Base-by-base conservation (phyloP, 2,329 filamentous ascomycete species). In the Colletotrichum somersetense region DNA sequence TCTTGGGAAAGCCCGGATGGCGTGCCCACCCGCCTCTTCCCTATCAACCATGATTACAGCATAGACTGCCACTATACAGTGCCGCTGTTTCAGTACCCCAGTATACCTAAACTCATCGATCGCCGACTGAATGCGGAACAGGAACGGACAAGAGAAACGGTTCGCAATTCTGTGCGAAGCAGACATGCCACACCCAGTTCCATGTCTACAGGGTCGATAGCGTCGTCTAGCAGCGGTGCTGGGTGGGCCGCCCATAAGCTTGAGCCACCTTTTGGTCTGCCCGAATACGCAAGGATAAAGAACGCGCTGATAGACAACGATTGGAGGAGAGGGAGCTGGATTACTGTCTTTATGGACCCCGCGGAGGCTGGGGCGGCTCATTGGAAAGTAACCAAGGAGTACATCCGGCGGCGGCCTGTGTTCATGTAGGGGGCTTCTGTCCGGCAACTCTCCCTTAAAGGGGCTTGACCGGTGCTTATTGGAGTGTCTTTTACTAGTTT, bases 341-440 rank as follows among this genome's bases (percentile, higher is more conserved):
- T 76, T 0, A 81, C 79, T 2, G 72, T 79, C 38, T 81, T 81
- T 20, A 72, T 74, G 23, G 73, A 77, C 6, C 79, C 79, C 2
- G 52, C 69, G 1, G 74, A 72, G 0, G 77, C 75, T 0, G 64
- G 75, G 33, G 73, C 62, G 2, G 71, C 52, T 33, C 52, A 77
- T 42, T 82, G 81, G 80, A 75, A 77, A 56, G 69, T 80, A 1
- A 76, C 66, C 0, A 78, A 74, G 46, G 77, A 80, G 56, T 81
- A 67, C 42, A 58, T 74, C 1, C 91, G 76, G 0, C 50, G 30
- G 53, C 50, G 23, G 30, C 11, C 20, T 10, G 1, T 16, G 10
- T 16, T n/a, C 5, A 3, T 23, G 20, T n/a, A 56, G 33, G 20
- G 52, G 5, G 10, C 14, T 7, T 5, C 5, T 11, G 30, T 14